phyloP scores from a whole-genome alignment of 2,329 filamentous ascomycete genomes.

The Cladosporium sp. region DNA sequence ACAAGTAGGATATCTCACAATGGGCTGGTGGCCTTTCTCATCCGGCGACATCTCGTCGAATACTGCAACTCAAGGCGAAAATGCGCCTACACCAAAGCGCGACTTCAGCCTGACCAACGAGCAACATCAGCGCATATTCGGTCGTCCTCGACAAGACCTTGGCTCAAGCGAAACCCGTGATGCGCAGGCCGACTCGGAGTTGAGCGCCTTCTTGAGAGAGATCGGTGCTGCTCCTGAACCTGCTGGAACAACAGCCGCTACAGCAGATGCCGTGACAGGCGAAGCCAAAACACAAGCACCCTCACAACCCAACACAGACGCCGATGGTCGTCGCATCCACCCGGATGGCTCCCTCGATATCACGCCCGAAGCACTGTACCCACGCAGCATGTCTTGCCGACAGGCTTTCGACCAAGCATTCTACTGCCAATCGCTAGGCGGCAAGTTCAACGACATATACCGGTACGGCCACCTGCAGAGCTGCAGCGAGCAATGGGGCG shows the following conservation, averaged over 20 bases:
- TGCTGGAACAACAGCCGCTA: constrained; percentile 15
- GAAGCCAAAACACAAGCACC: neutral
- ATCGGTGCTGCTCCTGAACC: constrained; percentile 34
- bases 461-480: constrained; percentile 71
- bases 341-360: constrained; percentile 28
- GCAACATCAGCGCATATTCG: constrained; percentile 29
- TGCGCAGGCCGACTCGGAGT: constrained; percentile 51
- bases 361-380: constrained; percentile 64
- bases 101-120: constrained; percentile 24
- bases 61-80: constrained; percentile 1
- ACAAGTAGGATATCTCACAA: constrained; percentile 3
- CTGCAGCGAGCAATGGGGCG: constrained; percentile 82
- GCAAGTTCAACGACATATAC: constrained; percentile 90
- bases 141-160: constrained; percentile 19
- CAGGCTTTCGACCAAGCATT: constrained; percentile 88
- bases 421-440: constrained; percentile 87
- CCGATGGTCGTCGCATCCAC: constrained; percentile 24
- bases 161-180: constrained; percentile 29
- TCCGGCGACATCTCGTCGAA: constrained; percentile 10
- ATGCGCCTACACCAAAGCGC: constrained; percentile 4
- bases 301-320: constrained; percentile 15
- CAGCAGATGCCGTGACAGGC: constrained; percentile 21
- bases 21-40: constrained; percentile 24
- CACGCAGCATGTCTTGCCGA: constrained; percentile 81
- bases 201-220: constrained; percentile 50